Evolutionary conservation across 441 rosid species (phyloP).

Genomic region (Croton laevigatus): DNA sequence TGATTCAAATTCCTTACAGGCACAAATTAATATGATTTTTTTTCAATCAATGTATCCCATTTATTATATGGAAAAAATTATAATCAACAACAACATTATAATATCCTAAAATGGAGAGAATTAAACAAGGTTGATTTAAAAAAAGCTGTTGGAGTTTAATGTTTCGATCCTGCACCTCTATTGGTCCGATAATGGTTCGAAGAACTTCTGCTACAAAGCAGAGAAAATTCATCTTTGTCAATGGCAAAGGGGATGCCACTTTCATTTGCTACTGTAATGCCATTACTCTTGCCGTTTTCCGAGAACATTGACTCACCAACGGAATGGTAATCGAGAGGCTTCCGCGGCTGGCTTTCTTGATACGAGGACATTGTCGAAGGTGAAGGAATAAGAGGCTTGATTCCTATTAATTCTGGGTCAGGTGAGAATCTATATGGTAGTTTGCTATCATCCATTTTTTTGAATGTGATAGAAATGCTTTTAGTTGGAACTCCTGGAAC

Average conservation of each 20-base stretch:
- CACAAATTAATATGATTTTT: too few species aligned
- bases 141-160: too few species aligned
- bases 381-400: slow-evolving; percentile 20
- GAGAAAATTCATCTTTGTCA: slow-evolving; percentile 30
- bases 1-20: neutral
- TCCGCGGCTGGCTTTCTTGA: slow-evolving; percentile 16
- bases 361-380: neutral
- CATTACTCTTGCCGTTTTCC: neutral
- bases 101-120: too few species aligned
- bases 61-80: too few species aligned
- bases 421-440: slow-evolving; percentile 47
- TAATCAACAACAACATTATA: too few species aligned
- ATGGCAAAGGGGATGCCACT: neutral
- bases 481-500: slow-evolving; percentile 60
- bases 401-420: slow-evolving; percentile 47
- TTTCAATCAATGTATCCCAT: too few species aligned
- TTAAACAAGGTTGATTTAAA: too few species aligned
- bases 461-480: slow-evolving; percentile 64
- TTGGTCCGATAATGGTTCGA: neutral
- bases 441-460: slow-evolving; percentile 60
- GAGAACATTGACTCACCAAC: slow-evolving; percentile 7
- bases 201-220: slow-evolving; percentile 22
- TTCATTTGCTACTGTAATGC: neutral
- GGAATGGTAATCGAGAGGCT: slow-evolving; percentile 4
- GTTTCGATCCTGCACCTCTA: too few species aligned